Evolutionary conservation across 768 basidiomycete species (phyloP).

Genomic region (Gloeopeniophorella convolvens): DNA sequence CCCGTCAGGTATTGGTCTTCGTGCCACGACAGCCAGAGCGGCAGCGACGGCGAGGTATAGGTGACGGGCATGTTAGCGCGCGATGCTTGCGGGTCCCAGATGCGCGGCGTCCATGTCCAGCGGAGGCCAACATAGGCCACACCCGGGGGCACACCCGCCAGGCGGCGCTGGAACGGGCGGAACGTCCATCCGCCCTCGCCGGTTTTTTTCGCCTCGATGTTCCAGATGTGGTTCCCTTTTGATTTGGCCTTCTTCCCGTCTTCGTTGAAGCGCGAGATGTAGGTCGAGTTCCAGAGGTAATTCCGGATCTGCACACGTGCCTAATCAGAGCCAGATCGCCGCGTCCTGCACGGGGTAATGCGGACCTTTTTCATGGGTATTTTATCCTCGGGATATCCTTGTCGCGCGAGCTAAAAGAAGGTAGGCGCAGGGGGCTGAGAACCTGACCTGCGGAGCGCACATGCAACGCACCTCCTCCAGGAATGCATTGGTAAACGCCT

Average conservation of each 20-base stretch:
- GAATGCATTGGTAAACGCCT: slow-evolving; percentile 95
- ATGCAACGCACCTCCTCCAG: slow-evolving; percentile 67
- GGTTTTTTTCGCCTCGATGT: slow-evolving; percentile 87
- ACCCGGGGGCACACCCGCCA: slow-evolving; percentile 75
- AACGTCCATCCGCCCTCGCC: slow-evolving; percentile 78
- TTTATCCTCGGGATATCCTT: slow-evolving; percentile 89
- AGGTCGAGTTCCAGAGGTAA: slow-evolving; percentile 92
- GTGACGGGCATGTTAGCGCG: slow-evolving; percentile 71
- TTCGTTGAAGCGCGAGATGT: slow-evolving; percentile 96
- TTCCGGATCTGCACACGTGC: slow-evolving; percentile 61
- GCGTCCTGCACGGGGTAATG: slow-evolving; percentile 11
- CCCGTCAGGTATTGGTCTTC: slow-evolving; percentile 71
- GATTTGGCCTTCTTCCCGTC: slow-evolving; percentile 99
- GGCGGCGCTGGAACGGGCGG: slow-evolving; percentile 79
- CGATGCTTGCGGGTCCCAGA: slow-evolving; percentile 95
- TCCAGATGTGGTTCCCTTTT: slow-evolving; percentile 99
- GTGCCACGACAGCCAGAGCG: slow-evolving; percentile 86
- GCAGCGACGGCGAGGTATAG: slow-evolving; percentile 76
- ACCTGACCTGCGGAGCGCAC: slow-evolving; percentile 10
- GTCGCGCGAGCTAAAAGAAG: slow-evolving; percentile 56
- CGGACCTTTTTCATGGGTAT: slow-evolving; percentile 94
- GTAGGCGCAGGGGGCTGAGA: background rate
- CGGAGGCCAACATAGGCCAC: slow-evolving; percentile 76
- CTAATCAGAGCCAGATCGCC: slow-evolving; percentile 13
- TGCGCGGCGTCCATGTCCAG: slow-evolving; percentile 88